These are phyloP conservation scores for Cicer yamashitae DNA, from an alignment of 306 rosid genomes.

Conservation along the genomic window DNA sequence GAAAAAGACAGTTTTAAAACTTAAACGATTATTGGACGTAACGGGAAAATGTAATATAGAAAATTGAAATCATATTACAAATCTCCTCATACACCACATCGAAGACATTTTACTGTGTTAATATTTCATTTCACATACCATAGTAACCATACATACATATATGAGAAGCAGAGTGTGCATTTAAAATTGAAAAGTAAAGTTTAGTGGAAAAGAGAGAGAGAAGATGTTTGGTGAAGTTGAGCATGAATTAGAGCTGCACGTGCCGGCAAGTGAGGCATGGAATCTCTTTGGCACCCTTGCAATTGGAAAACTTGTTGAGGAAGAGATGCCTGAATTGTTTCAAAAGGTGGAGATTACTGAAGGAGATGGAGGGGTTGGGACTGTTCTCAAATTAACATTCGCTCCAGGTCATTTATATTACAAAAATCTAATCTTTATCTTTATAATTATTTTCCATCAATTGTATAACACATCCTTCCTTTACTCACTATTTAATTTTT, in stretches of 20 bases:
- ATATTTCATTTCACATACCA: too few species aligned
- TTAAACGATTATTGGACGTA: too few species aligned
- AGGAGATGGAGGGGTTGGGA: constrained; percentile 84
- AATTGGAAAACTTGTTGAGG: constrained; percentile 38
- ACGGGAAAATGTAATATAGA: too few species aligned
- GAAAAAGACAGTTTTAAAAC: too few species aligned
- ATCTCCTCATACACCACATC: too few species aligned
- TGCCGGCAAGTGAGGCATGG: constrained; percentile 50
- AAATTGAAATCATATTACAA: too few species aligned
- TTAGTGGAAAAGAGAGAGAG: not conserved
- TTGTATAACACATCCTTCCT: too few species aligned
- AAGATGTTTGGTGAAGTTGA: constrained; percentile 43
- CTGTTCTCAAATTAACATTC: constrained; percentile 58
- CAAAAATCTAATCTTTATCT: too few species aligned
- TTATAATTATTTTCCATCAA: too few species aligned
- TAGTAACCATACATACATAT: not conserved
- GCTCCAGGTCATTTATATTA: constrained; percentile 51
- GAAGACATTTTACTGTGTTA: too few species aligned
- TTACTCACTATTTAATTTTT: too few species aligned
- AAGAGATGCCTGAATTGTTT: constrained; percentile 38
- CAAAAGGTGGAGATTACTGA: constrained; percentile 50
- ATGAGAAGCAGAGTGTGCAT: not conserved
- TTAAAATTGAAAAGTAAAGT: not conserved
- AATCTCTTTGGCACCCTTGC: constrained; percentile 41
- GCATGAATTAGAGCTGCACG: constrained; percentile 47